phyloP scores from a whole-genome alignment of 1,284 basidiomycete species.

The Baeospora myosura region DNA sequence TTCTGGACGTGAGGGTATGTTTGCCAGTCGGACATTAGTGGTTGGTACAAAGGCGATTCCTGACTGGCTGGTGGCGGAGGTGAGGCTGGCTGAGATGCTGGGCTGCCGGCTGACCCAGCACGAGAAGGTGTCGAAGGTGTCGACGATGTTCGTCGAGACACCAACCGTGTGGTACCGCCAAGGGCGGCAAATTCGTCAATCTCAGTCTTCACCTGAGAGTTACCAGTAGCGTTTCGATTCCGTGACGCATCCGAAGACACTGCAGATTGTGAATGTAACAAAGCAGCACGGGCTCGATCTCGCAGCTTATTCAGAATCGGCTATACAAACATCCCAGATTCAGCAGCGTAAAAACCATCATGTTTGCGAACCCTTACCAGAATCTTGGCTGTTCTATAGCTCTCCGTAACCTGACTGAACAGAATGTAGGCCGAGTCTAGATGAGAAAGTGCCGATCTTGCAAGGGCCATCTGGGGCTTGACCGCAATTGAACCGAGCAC shows the following conservation, averaged over 20 bases:
- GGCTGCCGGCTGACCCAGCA: slow-evolving; percentile 18
- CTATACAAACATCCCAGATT: slow-evolving; percentile 24
- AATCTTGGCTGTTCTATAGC: slow-evolving; percentile 47
- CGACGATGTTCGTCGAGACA: slow-evolving; percentile 41
- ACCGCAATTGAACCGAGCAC: slow-evolving; percentile 61
- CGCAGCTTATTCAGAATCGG: slow-evolving; percentile 53
- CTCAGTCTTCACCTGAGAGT: slow-evolving; percentile 39
- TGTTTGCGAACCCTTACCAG: slow-evolving; percentile 35
- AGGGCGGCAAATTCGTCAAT: slow-evolving; percentile 52
- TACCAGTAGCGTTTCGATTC: slow-evolving; percentile 18
- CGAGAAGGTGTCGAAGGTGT: slow-evolving; percentile 40
- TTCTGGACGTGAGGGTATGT: not conserved
- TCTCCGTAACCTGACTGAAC: slow-evolving; percentile 46
- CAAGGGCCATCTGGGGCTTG: slow-evolving; percentile 52
- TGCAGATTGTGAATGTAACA: slow-evolving; percentile 3
- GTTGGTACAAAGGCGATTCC: slow-evolving; percentile 2
- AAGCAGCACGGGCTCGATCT: slow-evolving; percentile 47
- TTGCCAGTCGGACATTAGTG: slow-evolving; percentile 1
- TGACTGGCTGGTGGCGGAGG: slow-evolving; percentile 16
- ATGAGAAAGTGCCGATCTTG: slow-evolving; percentile 55
- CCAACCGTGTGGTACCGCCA: slow-evolving; percentile 54
- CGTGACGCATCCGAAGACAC: slow-evolving; percentile 12
- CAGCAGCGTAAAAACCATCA: slow-evolving; percentile 1
- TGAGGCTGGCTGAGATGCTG: slow-evolving; percentile 16
- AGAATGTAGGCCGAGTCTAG: slow-evolving; percentile 54